These are phyloP conservation scores for Tylopilus sp. DNA, from an alignment of 1,284 basidiomycete species.

Conservation along the genomic window DNA sequence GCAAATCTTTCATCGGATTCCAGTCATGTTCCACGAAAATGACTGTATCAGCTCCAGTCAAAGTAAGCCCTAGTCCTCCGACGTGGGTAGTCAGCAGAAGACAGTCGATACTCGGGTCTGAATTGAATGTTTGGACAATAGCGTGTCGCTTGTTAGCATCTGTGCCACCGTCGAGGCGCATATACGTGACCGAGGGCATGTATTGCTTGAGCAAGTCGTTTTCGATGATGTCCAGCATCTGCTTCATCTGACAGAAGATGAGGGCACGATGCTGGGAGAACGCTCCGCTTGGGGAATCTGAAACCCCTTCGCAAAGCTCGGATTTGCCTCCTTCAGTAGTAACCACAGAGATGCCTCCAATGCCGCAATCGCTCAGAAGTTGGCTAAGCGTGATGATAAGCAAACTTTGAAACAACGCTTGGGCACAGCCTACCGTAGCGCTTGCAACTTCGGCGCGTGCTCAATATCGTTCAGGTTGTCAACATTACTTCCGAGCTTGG, in stretches of 20 bases:
- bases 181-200: conserved; percentile 97
- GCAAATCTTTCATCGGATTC: conserved; percentile 99
- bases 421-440: conserved; percentile 63
- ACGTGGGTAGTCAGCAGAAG: conserved; percentile 95
- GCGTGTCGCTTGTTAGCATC: conserved; percentile 90
- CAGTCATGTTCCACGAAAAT: conserved; percentile 99
- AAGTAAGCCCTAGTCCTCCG: conserved; percentile 91
- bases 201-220: conserved; percentile 85
- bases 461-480: conserved; percentile 72
- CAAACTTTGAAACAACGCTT: not conserved
- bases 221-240: conserved; percentile 99
- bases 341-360: conserved; percentile 57
- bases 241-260: conserved; percentile 99
- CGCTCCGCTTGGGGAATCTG: conserved; percentile 49
- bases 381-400: conserved; percentile 53
- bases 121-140: conserved; percentile 97
- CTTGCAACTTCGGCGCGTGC: conserved; percentile 93
- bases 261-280: conserved; percentile 96
- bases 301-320: conserved; percentile 57
- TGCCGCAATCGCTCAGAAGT: conserved; percentile 92
- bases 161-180: conserved; percentile 92
- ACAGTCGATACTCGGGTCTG: conserved; percentile 97
- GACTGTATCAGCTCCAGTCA: conserved; percentile 98
- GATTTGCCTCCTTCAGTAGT: conserved; percentile 54
- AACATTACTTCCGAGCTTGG: conserved; percentile 47